Percentiles rank a stretch among this genome's conserved stretches.
phyloP scores from a whole-genome alignment of 2,329 filamentous ascomycete species.

The Apiospora malaysiana region DNA sequence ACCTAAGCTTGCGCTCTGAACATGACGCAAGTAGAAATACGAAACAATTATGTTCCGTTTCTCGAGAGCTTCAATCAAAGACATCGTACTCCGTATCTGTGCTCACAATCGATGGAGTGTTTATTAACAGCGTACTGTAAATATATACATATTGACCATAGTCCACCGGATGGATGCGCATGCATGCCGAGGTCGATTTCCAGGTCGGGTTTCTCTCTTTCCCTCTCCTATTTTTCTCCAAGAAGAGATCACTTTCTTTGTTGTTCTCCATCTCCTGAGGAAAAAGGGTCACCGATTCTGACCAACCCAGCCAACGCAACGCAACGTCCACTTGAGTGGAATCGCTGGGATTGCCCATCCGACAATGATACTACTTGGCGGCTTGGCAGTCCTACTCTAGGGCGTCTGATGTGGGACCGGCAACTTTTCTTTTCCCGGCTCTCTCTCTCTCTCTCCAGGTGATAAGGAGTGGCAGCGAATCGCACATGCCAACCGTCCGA shows the following conservation, averaged over 20 bases:
- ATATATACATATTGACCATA: too few relatives aligned
- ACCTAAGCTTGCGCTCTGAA: background rate
- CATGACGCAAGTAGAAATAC: background rate
- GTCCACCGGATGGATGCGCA: background rate
- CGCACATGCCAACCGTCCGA: background rate
- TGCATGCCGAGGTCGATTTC: background rate
- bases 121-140: background rate
- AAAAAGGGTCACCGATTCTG: background rate
- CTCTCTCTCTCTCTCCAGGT: background rate
- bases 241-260: too few relatives aligned
- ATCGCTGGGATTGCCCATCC: background rate
- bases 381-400: slow-evolving; percentile 3
- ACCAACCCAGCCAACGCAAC: too few relatives aligned
- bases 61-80: background rate
- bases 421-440: background rate
- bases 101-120: background rate
- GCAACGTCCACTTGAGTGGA: background rate
- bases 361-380: background rate
- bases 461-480: background rate
- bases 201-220: background rate
- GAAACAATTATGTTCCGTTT: background rate
- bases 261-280: too few relatives aligned
- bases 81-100: background rate
- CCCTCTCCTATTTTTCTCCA: too few relatives aligned
- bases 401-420: background rate